Evolutionary conservation across 805 yeast genomes (phyloP), one percentile per base, ranked within the genome.

Genomic region (Candida loeiensis): DNA sequence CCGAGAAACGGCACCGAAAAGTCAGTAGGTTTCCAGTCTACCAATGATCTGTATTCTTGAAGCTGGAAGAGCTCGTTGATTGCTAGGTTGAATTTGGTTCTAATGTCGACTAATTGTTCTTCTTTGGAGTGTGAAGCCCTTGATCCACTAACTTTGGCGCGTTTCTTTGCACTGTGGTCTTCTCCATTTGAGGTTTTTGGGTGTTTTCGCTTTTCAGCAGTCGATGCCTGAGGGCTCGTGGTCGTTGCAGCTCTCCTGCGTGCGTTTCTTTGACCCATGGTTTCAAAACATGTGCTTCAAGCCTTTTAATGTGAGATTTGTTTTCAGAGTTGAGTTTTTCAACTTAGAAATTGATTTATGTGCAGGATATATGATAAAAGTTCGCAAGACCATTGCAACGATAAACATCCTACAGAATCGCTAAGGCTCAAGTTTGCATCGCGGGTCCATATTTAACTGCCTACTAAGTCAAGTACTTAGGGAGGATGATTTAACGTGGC

Each of bases 1-100:
- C 47, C 49, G 36, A 7, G 49, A 12, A 25, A 26, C 30, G 44
- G 40, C 9, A 40, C 29, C 3, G 63, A 59, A 45, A 62, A 62
- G 37, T 63, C 76, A 38, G 55, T 9, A 0, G 89, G 89, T 46
- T 81, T 74, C 74, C 80, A 84, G 14, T 76, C 77, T 0, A 72
- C 76, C 31, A 82, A 55, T 0, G 86, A 78, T 15, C 79, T 76
- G 53, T 73, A 83, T 48, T 80, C 77, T 41, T 70, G 63, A 19
- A 84, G 58, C 53, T 83, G 87, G 49, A 77, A 82, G 14, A 83
- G 59, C 52, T 84, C 89, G 45, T 79, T 77, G 0, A 77, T 64
- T 18, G 76, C 56, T 4, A 74, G 38, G 37, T 74, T 76, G 54
- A 76, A 77, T 27, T 69, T 61, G 12, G 72, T 58, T 26, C 71